Conservation (phyloP, 352 stramenopile genomes). For the Phytophthora tubulina region DNA sequence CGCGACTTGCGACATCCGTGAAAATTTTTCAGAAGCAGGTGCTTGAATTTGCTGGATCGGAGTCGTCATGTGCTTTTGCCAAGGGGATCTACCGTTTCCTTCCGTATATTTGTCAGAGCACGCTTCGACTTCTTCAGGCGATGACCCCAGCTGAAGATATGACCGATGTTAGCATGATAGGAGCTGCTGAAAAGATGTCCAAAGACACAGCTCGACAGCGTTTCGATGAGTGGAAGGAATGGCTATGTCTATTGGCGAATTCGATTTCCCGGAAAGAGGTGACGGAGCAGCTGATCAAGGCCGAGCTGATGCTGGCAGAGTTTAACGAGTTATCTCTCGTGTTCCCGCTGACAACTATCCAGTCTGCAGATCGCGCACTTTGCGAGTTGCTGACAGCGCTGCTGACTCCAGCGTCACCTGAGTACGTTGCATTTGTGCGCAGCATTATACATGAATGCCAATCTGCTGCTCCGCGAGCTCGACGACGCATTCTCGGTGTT, state of each 20-base stretch:
- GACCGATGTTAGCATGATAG: slow-evolving; percentile 9
- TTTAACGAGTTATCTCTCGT: slow-evolving; percentile 37
- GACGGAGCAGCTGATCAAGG: slow-evolving; percentile 60
- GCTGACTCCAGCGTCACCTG: slow-evolving; percentile 49
- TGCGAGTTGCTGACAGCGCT: slow-evolving; percentile 56
- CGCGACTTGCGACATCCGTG: slow-evolving; percentile 33
- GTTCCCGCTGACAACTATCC: slow-evolving; percentile 15
- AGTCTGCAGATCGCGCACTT: slow-evolving; percentile 41
- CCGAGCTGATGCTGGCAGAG: slow-evolving; percentile 59
- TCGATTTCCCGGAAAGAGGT: slow-evolving; percentile 60
- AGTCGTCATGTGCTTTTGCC: slow-evolving; percentile 42
- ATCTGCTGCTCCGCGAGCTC: slow-evolving; percentile 35
- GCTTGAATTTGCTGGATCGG: slow-evolving; percentile 45
- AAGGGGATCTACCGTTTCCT: slow-evolving; percentile 61
- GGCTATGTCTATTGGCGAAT: slow-evolving; percentile 59
- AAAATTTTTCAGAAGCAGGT: slow-evolving; percentile 53
- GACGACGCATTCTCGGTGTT: slow-evolving; percentile 49
- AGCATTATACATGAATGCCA: slow-evolving; percentile 48
- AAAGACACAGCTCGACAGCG: slow-evolving; percentile 21
- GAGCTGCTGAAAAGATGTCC: slow-evolving; percentile 6
- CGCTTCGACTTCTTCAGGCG: slow-evolving; percentile 50
- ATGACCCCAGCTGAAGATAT: slow-evolving; percentile 23
- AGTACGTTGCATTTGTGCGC: slow-evolving; percentile 64
- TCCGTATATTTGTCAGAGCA: slow-evolving; percentile 62
- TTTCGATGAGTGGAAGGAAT: slow-evolving; percentile 59